These are phyloP conservation scores for Solanum etuberosum DNA, from an alignment of 257 asterid species.

Conservation along the genomic window DNA sequence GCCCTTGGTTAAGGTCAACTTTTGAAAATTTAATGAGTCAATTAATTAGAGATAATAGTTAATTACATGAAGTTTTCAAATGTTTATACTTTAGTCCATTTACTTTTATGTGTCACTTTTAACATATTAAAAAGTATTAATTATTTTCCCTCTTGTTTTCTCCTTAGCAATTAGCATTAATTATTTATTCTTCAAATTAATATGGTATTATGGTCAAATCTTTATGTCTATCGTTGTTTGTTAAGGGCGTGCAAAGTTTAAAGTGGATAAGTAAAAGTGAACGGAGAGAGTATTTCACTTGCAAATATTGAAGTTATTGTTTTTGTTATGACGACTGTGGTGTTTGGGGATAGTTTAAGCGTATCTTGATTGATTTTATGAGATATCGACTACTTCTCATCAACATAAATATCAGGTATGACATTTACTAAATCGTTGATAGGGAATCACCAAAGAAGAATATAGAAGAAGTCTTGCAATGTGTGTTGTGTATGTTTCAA, in stretches of 20 bases:
- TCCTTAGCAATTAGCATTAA: background rate
- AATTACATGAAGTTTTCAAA: background rate
- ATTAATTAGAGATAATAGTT: background rate
- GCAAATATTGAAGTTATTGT: background rate
- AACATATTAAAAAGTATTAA: too few species aligned
- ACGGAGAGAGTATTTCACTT: background rate
- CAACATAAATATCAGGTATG: rapidly evolving
- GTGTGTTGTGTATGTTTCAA: background rate
- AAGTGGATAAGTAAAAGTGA: background rate
- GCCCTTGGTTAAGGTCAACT: background rate
- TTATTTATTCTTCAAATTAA: too few species aligned
- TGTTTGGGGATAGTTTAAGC: background rate
- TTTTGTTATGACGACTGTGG: background rate
- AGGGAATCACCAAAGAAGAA: background rate
- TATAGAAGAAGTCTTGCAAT: background rate
- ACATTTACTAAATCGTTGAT: background rate
- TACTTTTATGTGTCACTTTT: too few species aligned
- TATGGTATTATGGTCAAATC: background rate
- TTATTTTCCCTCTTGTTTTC: background rate
- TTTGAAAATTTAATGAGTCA: background rate
- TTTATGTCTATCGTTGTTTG: background rate
- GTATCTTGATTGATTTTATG: background rate
- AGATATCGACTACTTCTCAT: background rate
- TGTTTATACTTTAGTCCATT: background rate
- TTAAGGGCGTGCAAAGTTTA: too few species aligned